phyloP scores from a whole-genome alignment of 1,139 yeast genomes.

The Saccharomyces hybrid region DNA sequence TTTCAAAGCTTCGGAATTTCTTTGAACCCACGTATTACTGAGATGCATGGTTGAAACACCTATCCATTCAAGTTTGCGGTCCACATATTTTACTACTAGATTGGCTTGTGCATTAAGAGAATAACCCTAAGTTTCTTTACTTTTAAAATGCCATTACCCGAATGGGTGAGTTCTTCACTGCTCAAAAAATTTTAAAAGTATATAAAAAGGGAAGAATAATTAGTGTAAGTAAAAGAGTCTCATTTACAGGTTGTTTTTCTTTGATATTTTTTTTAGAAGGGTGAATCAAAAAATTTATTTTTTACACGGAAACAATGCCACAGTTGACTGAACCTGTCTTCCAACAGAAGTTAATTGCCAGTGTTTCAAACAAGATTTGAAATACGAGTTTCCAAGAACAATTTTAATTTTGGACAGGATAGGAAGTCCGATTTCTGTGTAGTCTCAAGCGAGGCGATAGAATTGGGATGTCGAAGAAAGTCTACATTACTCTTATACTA shows the following conservation, averaged over 20 bases:
- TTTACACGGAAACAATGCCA: constrained; percentile 33
- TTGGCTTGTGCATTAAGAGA: background rate
- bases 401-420: constrained; percentile 26
- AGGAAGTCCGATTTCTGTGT: constrained; percentile 35
- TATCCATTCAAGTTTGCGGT: background rate
- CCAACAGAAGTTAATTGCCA: constrained; percentile 35
- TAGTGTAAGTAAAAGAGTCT: background rate
- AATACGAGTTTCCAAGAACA: constrained; percentile 34
- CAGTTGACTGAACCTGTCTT: constrained; percentile 32
- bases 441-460: constrained; percentile 23
- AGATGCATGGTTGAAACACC: background rate
- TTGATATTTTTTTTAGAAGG: constrained; percentile 14
- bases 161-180: background rate
- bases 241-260: background rate
- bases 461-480: constrained; percentile 35
- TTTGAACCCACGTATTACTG: background rate
- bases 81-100: background rate
- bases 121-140: background rate
- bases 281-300: constrained; percentile 28
- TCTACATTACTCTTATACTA: constrained; percentile 23
- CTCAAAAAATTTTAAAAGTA: background rate
- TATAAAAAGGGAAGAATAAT: background rate
- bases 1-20: background rate
- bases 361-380: constrained; percentile 29
- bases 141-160: background rate